Base-by-base conservation (phyloP, 441 rosid genomes). In the Viola pubescens region DNA sequence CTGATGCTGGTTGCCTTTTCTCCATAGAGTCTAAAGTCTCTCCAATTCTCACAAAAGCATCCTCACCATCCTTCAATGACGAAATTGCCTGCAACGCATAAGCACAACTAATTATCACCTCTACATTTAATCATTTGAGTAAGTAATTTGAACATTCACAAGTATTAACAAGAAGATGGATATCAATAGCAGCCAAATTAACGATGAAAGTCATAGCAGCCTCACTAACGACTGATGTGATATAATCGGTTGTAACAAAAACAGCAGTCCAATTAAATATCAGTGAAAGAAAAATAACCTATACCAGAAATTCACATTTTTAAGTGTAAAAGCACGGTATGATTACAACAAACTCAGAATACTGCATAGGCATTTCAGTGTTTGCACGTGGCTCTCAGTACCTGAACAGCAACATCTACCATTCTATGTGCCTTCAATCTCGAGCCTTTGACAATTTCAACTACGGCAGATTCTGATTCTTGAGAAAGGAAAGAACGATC, bases 341-440 rank as follows among this genome's bases (percentile, higher is more conserved):
- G 34, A 26, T 26, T 26, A 26, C 3, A 2, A 26, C 2, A 5
- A 5, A 9, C 11, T 26, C 40, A 52, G 40, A 52, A 52, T 4
- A 7, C 55, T 52, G 55, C 40, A 3, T 19, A 9, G n/a, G 37
- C 55, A 52, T 52, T 52, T 52, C 14, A 52, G 14, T 0, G 40
- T 2, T 0, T 34, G 55, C 8, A 5, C 34, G 34, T 26, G 34
- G 34, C 34, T 26, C 34, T 26, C 34, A 26, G 46, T 73, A 95
- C 98, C 95, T 86, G 86, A 34, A 89, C 73, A 68, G 95, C 98
- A 59, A 80, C 81, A 78, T 89, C 90, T 54, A 95, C 87, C 99
- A 95, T 91, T 55, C 78, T 54, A 52, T 68, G 79, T 47, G 98
- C 99, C 80, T 74, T 79, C 57, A 67, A 40, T 69, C 80, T 86